Evolutionary conservation across 306 rosid species (phyloP), one percentile per base, ranked within the genome.

Genomic region (Chamaecrista fasciculata): DNA sequence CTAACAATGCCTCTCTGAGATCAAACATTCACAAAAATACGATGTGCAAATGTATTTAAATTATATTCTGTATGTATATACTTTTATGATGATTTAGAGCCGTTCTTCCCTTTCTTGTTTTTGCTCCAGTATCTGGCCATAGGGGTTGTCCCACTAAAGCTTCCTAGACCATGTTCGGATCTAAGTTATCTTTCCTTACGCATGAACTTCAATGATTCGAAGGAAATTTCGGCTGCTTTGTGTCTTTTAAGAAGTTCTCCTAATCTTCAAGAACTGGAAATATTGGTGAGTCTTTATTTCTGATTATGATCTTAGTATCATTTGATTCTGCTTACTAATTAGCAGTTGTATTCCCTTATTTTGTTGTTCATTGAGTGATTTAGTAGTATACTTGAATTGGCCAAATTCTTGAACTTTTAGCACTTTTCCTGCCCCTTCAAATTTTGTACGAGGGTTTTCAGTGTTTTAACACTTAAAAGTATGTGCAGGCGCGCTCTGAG

Each of bases 221-320:
- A 82, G 40, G 90, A 87, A 81, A 61, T 78, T 66, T 79, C 79
- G 46, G 66, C 88, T 73, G 79, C 86, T 61, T 64, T 82, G 23
- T 82, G 78, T 86, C 46, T 87, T 12, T 50, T 87, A 47, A 76
- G 79, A 78, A 85, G 85, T 78, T 85, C 82, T 28, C 93, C 90
- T 50, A 77, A 76, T 68, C 77, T 85, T 37, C 88, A 72, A 55
- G 89, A 80, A 21, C 62, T 82, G 40, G 90, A 87, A 78, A 70
- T 87, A 68, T 70, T 82, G 86, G 90, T 85, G 57, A 82, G 88
- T 73, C 8, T 19, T 59, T 59, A 31, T n/a, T 58, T 51, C 77
- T 59, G 26, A 58, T 58, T 68, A 50, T 60, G 48, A 76, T 28
- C 26, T 40, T 49, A 25, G 47, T 39, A 18, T 68, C 71, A 71